These are phyloP conservation scores for Hypoxylon rubiginosum DNA, from an alignment of 2,329 filamentous ascomycete genomes.

Conservation along the genomic window DNA sequence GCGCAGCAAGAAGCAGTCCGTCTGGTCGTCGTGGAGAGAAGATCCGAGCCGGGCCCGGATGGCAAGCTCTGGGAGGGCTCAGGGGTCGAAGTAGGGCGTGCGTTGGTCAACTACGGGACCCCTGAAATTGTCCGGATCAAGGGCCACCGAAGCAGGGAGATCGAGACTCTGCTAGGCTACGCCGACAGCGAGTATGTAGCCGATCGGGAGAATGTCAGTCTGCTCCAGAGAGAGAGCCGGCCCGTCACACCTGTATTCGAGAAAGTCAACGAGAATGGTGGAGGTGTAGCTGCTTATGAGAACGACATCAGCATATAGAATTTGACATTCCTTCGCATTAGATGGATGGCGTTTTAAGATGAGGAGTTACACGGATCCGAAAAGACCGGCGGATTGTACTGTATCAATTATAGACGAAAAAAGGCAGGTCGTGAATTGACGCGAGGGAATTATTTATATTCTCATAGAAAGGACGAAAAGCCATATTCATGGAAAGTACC, in stretches of 20 bases:
- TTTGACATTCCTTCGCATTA: slow-evolving; percentile 4
- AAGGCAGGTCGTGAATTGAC: neutral
- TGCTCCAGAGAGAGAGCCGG: slow-evolving; percentile 70
- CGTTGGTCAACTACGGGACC: slow-evolving; percentile 93
- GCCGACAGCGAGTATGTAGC: slow-evolving; percentile 96
- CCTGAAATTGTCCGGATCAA: slow-evolving; percentile 86
- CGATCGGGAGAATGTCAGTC: slow-evolving; percentile 86
- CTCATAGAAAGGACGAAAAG: slow-evolving; percentile 28
- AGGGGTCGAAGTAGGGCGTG: slow-evolving; percentile 83
- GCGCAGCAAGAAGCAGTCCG: slow-evolving; percentile 93
- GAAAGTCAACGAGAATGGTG: slow-evolving; percentile 31
- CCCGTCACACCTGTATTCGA: slow-evolving; percentile 63
- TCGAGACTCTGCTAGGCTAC: slow-evolving; percentile 85
- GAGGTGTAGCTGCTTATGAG: slow-evolving; percentile 43
- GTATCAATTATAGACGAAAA: slow-evolving; percentile 7
- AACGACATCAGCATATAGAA: slow-evolving; percentile 29
- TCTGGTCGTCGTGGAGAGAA: slow-evolving; percentile 81
- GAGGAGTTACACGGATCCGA: slow-evolving; percentile 9
- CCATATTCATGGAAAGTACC: slow-evolving; percentile 13
- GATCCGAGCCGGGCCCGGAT: slow-evolving; percentile 43
- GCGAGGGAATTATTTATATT: slow-evolving; percentile 11
- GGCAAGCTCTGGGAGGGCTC: slow-evolving; percentile 64
- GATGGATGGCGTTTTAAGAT: slow-evolving; percentile 18
- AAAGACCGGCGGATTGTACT: slow-evolving; percentile 14
- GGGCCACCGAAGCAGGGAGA: slow-evolving; percentile 85